These are phyloP conservation scores for Kernera saxatilis DNA, from an alignment of 345 rosid species.

Conservation along the genomic window DNA sequence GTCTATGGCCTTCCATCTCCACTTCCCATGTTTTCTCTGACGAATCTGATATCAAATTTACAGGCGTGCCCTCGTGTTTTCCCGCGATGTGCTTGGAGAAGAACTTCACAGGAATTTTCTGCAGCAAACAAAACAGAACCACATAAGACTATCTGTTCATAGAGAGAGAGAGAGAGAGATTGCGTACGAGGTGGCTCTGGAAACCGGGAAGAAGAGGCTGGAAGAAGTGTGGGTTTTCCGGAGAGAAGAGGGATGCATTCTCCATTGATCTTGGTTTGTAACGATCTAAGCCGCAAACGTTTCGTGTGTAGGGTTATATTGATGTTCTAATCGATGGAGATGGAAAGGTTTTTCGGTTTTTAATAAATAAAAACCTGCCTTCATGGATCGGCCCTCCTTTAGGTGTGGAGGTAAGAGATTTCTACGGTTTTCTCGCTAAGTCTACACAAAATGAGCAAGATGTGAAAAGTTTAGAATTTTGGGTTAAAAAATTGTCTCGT, in stretches of 20 bases:
- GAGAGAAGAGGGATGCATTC: neutral
- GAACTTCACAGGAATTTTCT: constrained; percentile 8
- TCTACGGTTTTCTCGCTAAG: too few species aligned
- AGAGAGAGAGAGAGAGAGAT: neutral
- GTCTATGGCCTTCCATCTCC: constrained; percentile 4
- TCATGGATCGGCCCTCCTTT: too few species aligned
- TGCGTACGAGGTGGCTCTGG: neutral
- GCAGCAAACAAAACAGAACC: neutral
- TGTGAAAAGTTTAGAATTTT: too few species aligned
- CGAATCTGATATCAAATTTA: neutral
- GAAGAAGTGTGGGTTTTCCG: neutral
- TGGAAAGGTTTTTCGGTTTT: too few species aligned
- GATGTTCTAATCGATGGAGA: too few species aligned
- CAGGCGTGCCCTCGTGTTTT: neutral
- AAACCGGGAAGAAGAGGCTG: constrained; percentile 5
- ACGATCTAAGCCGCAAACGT: too few species aligned
- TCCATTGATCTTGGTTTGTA: too few species aligned
- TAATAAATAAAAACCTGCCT: too few species aligned
- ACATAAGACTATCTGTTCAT: neutral
- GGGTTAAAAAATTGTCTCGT: too few species aligned
- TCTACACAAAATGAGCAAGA: too few species aligned
- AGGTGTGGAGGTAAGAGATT: too few species aligned
- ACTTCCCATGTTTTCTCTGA: constrained; percentile 8
- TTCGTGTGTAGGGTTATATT: too few species aligned
- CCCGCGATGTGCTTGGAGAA: neutral